Evolutionary conservation across 805 yeast genomes (phyloP), one percentile per base, ranked within the genome.

Genomic region (Zygosaccharomyces lentus): DNA sequence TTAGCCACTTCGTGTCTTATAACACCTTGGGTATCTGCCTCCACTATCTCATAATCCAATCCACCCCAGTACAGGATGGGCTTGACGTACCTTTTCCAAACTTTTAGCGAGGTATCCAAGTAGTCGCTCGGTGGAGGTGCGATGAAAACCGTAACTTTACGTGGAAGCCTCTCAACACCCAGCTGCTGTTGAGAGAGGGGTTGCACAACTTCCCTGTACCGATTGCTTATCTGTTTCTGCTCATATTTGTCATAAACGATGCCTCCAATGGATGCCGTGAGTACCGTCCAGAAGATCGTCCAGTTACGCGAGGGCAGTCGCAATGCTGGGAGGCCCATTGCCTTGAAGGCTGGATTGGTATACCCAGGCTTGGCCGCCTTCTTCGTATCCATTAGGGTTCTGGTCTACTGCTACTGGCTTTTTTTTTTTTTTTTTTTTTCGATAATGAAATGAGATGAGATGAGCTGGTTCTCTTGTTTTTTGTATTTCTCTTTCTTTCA

Each of bases 61-160:
- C 95, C 95, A 6, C 87, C 84, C 3, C 95, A 75, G 53, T 84
- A 86, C 54, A 91, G 69, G 2, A 90, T 74, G 0, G 99, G 99
- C 67, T 91, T 91, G 53, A 88, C 75, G 60, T 78, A 89, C 43
- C 82, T 78, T 53, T 87, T 77, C 73, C 90, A 87, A 44, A 86
- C 76, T 50, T 75, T 77, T 65, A 85, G 60, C 9, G 91, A 80
- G 46, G 81, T 83, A 34, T 82, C 93, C 40, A 91, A 67, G 55
- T 80, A 87, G 62, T 91, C 97, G 57, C 87, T 86, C 16, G 99
- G 98, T 7, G 98, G 97, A n/a, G 99, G 99, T 0, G 96, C 95
- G 46, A 90, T 76, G 62, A 82, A 90, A 1, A 93, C 81, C 1
- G 86, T 80, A 38, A 93, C 70, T 55, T 82, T 86, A 48, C 99